Evolutionary conservation across 257 asterid genomes (phyloP).

Genomic region (Solanum ossicruentum): DNA sequence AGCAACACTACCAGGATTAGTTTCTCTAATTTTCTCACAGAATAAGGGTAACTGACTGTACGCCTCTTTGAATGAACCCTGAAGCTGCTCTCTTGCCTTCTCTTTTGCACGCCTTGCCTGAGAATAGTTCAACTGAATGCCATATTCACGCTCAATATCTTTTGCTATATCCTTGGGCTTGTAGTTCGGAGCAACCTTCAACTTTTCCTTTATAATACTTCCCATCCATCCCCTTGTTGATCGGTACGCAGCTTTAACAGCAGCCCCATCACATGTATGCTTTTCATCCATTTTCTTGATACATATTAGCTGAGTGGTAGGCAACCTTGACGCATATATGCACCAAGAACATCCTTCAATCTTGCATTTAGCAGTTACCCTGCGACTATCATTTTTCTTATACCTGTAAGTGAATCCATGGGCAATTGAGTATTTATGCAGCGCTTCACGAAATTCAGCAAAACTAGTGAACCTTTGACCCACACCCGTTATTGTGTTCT

Average conservation of each 20-base stretch:
- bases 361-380: conserved; percentile 96
- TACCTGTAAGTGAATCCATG: conserved; percentile 91
- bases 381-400: conserved; percentile 93
- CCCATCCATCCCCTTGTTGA: conserved; percentile 98
- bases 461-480: conserved; percentile 91
- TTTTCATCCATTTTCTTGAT: conserved; percentile 79
- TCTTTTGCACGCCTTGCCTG: conserved; percentile 99
- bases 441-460: conserved; percentile 95
- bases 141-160: conserved; percentile 61
- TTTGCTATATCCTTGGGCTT: conserved; percentile 68
- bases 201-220: conserved; percentile 79
- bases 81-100: conserved; percentile 97
- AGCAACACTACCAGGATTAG: conserved; percentile 91
- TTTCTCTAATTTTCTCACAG: conserved; percentile 84
- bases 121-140: conserved; percentile 89
- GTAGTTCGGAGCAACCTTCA: conserved; percentile 82
- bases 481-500: conserved; percentile 85
- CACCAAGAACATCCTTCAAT: conserved; percentile 97
- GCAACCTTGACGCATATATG: conserved; percentile 83
- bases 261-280: conserved; percentile 87
- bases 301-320: conserved; percentile 87
- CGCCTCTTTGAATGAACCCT: conserved; percentile 92
- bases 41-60: conserved; percentile 78
- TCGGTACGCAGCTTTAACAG: conserved; percentile 84
- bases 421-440: conserved; percentile 93